phyloP scores from a whole-genome alignment of 305 asterid genomes.

The Fraxinus baroniana region DNA sequence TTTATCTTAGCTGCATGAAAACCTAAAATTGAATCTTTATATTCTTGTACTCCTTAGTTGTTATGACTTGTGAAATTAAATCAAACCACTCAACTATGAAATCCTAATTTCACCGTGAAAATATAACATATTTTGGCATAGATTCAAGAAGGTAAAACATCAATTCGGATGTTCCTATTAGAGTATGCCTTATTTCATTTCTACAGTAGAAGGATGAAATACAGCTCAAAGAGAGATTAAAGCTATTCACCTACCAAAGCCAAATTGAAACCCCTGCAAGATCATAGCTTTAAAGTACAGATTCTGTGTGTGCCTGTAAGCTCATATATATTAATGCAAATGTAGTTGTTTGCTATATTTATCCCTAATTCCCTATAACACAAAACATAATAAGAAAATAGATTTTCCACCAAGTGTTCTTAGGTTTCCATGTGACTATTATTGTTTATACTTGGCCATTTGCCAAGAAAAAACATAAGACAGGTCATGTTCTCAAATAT shows the following conservation, averaged over 20 bases:
- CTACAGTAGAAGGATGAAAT: neutral
- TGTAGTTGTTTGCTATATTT: neutral
- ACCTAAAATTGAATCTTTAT: neutral
- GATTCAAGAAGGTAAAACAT: neutral
- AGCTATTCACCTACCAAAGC: neutral
- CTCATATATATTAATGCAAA: neutral
- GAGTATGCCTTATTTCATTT: neutral
- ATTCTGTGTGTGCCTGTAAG: neutral
- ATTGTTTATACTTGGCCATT: neutral
- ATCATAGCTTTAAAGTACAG: neutral
- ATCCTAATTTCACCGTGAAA: neutral
- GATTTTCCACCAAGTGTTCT: neutral
- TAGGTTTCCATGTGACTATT: neutral
- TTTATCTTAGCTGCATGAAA: neutral
- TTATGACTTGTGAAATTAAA: neutral
- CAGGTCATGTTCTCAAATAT: neutral
- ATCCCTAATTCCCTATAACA: neutral
- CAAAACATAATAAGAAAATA: neutral
- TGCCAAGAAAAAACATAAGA: neutral
- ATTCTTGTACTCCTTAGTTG: neutral
- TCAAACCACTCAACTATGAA: neutral
- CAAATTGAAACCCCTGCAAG: neutral
- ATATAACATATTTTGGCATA: neutral
- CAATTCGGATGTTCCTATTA: neutral
- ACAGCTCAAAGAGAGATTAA: neutral